Evolutionary conservation across 2,329 filamentous ascomycete species (phyloP), one percentile per base, ranked within the genome.

Genomic region (Diplodia corticola): DNA sequence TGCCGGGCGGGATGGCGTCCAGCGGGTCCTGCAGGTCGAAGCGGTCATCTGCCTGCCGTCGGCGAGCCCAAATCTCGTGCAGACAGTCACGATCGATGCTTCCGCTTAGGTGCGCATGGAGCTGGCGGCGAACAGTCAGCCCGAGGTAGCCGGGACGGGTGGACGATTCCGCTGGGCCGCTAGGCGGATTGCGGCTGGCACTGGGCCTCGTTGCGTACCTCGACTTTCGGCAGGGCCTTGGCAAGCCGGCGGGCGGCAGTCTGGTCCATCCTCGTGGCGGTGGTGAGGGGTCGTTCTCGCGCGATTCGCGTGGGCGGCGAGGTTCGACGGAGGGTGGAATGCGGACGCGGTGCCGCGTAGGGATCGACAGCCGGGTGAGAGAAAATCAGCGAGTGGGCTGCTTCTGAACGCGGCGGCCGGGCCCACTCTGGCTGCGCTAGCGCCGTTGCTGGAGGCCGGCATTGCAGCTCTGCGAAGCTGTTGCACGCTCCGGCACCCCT

Each of bases 91-190:
- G 86, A 73, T 86, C 89, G 75, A 95, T 91, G 76, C 89, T 92
- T 63, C 91, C 91, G 48, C 88, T 91, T 51, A 95, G 83, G 77
- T 95, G 91, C 68, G 91, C 91, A 72, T 95, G 91, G 63, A 94
- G 85, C 89, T 93, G 71, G 70, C 68, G 17, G 64, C 71, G 66
- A 61, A 54, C 49, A 46, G 53, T 64, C 44, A 70, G 65, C 53
- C 67, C 74, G 72, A 70, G 71, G 69, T 71, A 55, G 64, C 71
- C 71, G 70, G 69, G 68, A 69, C 54, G 26, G 53, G 26, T 46
- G 37, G 30, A 37, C 35, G 54, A 63, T 59, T 37, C 49, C 51
- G 51, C 54, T 30, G 37, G 53, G 37, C 30, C 26, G 63, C 33
- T 30, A 59, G 53, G 44, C 63, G 26, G 9, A 30, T 50, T 54